Evolutionary conservation across 2,329 filamentous ascomycete species (phyloP), one percentile per base, ranked within the genome.

Genomic region (Microcyclospora tardicrescens): DNA sequence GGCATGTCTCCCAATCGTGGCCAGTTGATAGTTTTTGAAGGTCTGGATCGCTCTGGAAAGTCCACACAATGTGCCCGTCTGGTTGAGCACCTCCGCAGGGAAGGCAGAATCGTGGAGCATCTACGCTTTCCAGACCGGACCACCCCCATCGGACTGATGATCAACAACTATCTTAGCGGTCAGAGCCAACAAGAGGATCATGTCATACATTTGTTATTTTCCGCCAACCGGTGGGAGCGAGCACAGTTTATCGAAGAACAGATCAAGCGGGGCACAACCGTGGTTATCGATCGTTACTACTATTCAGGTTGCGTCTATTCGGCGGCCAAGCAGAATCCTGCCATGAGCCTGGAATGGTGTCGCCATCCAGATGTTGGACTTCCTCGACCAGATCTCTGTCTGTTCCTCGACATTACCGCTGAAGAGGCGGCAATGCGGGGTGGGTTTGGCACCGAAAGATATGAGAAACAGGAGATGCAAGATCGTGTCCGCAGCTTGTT

Each of bases 221-320:
- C 81, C 42, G 85, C 87, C 9, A 95, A 95, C 58, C 73, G 87
- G 35, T 94, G 87, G 87, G 87, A 94, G 56, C 60, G 67, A 34
- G 64, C 61, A 55, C 62, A 56, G 31, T 57, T 56, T 1, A 67
- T 69, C 24, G 48, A 54, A 43, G 36, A 51, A 15, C 55, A 58
- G 6, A 66, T 95, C 5, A 63, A 67, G 1, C 60, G 67, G 1
- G 87, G 89, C 8, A 78, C 71, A 14, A 91, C 77, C 0, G 71
- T 98, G 27, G 68, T 98, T 30, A 79, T 89, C 49, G 91, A 98
- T 61, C 79, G 91, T 35, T 98, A 96, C 65, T 93, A 93, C 59
- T 89, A 94, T 66, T 91, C 83, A 14, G 91, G 91, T 38, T 83
- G 87, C 41, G 85, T 95, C 36, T 98, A 96, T 65, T 85, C 80